Percentiles rank a stretch among this genome's conserved stretches.
phyloP scores from a whole-genome alignment of 345 rosid species.

The Iberis pinnata region DNA sequence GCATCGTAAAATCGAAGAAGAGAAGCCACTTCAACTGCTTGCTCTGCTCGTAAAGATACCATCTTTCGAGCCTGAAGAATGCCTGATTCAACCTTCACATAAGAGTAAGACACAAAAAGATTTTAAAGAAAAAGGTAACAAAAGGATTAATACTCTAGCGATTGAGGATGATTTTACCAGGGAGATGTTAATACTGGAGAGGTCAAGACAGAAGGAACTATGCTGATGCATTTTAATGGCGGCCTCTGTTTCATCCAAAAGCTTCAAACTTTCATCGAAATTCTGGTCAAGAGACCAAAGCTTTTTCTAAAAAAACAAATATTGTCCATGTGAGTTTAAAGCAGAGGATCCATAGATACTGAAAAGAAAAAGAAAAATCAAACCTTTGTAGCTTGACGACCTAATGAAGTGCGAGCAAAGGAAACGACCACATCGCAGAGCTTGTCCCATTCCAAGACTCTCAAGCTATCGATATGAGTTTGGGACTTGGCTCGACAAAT shows the following conservation, averaged over 20 bases:
- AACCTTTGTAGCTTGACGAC: slow-evolving; percentile 70
- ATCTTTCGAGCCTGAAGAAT: slow-evolving; percentile 39
- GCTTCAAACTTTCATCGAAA: slow-evolving; percentile 59
- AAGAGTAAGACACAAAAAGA: background rate
- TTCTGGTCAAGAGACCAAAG: slow-evolving; percentile 55
- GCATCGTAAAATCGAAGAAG: slow-evolving; percentile 47
- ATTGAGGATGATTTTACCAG: slow-evolving; percentile 23
- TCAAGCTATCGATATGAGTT: slow-evolving; percentile 47
- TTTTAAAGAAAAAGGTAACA: background rate
- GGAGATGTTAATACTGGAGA: slow-evolving; percentile 43
- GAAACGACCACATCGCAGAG: slow-evolving; percentile 71
- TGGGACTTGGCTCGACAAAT: slow-evolving; percentile 26
- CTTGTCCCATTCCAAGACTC: slow-evolving; percentile 84
- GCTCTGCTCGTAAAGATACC: slow-evolving; percentile 41
- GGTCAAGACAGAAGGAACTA: slow-evolving; percentile 58
- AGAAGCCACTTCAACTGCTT: slow-evolving; percentile 58
- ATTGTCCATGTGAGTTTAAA: background rate
- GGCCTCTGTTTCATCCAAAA: slow-evolving; percentile 72
- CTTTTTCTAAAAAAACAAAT: slow-evolving; percentile 33
- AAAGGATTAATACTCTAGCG: background rate
- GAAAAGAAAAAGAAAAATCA: background rate
- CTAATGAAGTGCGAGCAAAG: slow-evolving; percentile 67
- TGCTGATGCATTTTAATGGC: slow-evolving; percentile 68
- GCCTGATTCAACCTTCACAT: slow-evolving; percentile 51
- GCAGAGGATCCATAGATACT: background rate